Base-by-base conservation (phyloP, 352 stramenopile genomes). In the Pythium scleroteichum region DNA sequence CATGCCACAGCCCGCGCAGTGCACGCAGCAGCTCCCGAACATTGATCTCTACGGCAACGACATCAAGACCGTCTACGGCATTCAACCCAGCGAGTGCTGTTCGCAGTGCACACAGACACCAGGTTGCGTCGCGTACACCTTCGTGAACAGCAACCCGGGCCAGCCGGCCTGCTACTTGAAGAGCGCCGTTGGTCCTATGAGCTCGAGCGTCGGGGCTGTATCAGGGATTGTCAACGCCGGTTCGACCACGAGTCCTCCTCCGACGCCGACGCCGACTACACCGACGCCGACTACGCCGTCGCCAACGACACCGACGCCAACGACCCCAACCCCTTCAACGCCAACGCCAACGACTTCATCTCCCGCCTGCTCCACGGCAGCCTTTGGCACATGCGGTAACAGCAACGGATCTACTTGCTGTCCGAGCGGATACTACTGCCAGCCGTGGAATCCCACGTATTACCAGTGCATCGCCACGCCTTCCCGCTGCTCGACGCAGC, bases 31-130 rank as follows among this genome's bases (percentile, higher is more conserved):
- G 58, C 32, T 64, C n/a, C 68, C 66, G 14, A 64, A 78, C 59
- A 53, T 74, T 3, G 75, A 81, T 50, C 79, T 78, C n/a, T 71
- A 64, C 49, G 76, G 76, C 39, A 66, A 77, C 51, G 71, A 85
- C 64, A 42, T 85, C 20, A 33, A 62, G 23, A 70, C 60, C 26
- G 53, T 72, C 20, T 73, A 69, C 53, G 58, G 23, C 2, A 7
- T 75, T 13, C 42, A 69, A 32, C 71, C 71, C 3, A 33, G 39
- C 33, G 61, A 69, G 20, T 79, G 72, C 51, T 79, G 71, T 35
- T 52, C 42, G 6, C 46, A 70, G 50, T 79, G 71, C 49, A 32
- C 60, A 8, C 41, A 58, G 40, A 79, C 68, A 2, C 6, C 59
- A 4, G 65, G 62, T 19, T 79, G 71, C 52, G 56, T 62, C 14